Conservation (phyloP, 2,329 filamentous ascomycete genomes). For the Phialophora chinensis region DNA sequence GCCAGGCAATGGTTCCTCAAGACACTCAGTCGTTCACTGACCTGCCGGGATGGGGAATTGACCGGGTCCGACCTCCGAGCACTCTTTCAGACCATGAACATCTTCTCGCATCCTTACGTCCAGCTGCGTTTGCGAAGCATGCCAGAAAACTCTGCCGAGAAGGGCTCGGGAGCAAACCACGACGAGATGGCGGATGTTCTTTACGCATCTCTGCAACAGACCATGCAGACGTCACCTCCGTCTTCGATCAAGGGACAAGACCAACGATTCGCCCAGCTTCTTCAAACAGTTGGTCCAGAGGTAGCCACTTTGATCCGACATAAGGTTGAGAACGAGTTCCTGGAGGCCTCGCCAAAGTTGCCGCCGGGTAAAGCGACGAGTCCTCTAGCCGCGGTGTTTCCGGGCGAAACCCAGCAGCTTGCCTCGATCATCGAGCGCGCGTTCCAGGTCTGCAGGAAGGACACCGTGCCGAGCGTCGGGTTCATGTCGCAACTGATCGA, state of each 20-base stretch:
- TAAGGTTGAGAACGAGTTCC: slow-evolving; percentile 50
- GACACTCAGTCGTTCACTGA: slow-evolving; percentile 24
- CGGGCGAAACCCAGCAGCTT: slow-evolving; percentile 28
- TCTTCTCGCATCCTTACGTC: slow-evolving; percentile 34
- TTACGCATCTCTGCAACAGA: slow-evolving; percentile 38
- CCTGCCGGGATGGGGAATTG: slow-evolving; percentile 5
- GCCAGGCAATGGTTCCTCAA: slow-evolving; percentile 24
- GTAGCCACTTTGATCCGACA: slow-evolving; percentile 47
- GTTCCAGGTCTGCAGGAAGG: slow-evolving; percentile 32
- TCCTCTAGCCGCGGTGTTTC: slow-evolving; percentile 25
- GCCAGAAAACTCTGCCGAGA: slow-evolving; percentile 6
- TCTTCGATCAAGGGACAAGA: slow-evolving; percentile 1
- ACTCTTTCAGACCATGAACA: slow-evolving; percentile 42
- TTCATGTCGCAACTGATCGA: slow-evolving; percentile 35
- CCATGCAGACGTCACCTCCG: slow-evolving; percentile 3
- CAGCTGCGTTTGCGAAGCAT: slow-evolving; percentile 29
- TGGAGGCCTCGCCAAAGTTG: slow-evolving; percentile 40
- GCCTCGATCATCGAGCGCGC: slow-evolving; percentile 26
- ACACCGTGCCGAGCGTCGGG: slow-evolving; percentile 27
- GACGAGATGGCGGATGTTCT: slow-evolving; percentile 38
- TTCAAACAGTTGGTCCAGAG: slow-evolving; percentile 24
- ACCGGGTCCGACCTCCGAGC: slow-evolving; percentile 27
- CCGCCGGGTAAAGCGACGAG: slow-evolving; percentile 27
- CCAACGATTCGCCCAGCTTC: slow-evolving; percentile 26
- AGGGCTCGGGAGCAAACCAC: slow-evolving; percentile 28